Base-by-base conservation (phyloP, 2,329 filamentous ascomycete genomes). In the Pestalotiopsis sp. region DNA sequence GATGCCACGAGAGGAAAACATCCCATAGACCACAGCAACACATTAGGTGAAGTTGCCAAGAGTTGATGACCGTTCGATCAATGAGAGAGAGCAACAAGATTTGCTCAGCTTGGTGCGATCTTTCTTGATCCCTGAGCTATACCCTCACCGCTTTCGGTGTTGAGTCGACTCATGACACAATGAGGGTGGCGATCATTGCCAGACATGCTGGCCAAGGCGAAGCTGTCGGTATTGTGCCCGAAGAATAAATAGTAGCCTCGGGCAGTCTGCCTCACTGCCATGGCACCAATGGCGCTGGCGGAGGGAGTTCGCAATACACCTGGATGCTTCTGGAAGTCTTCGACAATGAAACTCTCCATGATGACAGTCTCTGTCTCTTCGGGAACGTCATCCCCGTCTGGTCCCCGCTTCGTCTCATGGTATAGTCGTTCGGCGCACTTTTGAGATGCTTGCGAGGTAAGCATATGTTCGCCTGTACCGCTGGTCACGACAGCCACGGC, bases 391-490 rank as follows among this genome's bases (percentile, higher is more conserved):
- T 80, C 80, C 6, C 94, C 94, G 17, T 84, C 87, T 64, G 80
- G 81, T 2, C 83, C 87, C 72, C 88, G 90, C 76, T 85, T 87
- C 63, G 86, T 91, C 73, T 86, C 88, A 72, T 91, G 89, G 77
- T 94, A 97, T 31, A 99, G 86, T 61, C 96, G 89, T 72, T 95
- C 92, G 0, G 95, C 94, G 77, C 94, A 97, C 67, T 92, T 91
- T 69, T 92, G 91, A 6, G 96, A 95, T 12, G 96, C 95, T 87
- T 97, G 92, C 0, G 95, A 97, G 0, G 95, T 98, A 45, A 94
- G 93, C 92, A 99, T 99, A 78, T 99, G 96, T 81, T 99, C 96
- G 62, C 96, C 96, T 2, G 96, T 99, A 36, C 96, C 96, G 77
- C 94, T 97, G 52, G 94, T 97, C 25, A 98, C 94, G 31, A 91